Percentiles rank a stretch among this genome's conserved stretches.
phyloP scores from a whole-genome alignment of 306 rosid species.

The Cyamopsis tetragonoloba region DNA sequence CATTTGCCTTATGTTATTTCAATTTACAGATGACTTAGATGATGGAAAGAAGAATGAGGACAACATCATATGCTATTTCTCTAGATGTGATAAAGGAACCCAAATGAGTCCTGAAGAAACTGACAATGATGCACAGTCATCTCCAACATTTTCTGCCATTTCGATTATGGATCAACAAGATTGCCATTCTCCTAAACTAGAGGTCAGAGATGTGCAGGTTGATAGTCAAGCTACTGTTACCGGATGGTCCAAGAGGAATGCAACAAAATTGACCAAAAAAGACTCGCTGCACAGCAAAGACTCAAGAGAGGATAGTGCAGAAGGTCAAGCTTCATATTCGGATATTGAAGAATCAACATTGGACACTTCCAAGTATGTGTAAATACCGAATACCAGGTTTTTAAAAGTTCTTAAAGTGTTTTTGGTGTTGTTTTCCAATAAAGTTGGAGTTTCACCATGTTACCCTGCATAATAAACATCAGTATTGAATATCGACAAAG shows the following conservation, averaged over 20 bases:
- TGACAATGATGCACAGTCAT: conserved; percentile 30
- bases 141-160: conserved; percentile 31
- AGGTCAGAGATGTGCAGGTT: conserved; percentile 72
- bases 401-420: too few species aligned
- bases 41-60: conserved; percentile 31
- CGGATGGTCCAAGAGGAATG: conserved; percentile 43
- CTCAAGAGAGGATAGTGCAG: conserved; percentile 22
- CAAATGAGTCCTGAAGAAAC: conserved; percentile 52
- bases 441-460: too few species aligned
- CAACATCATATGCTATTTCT: conserved; percentile 22
- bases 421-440: too few species aligned
- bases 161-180: conserved; percentile 36
- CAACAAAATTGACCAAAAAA: conserved; percentile 18
- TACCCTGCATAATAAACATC: too few species aligned
- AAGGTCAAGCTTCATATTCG: conserved; percentile 40
- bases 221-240: conserved; percentile 50
- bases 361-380: conserved; percentile 48
- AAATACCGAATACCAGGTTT: background rate
- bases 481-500: too few species aligned
- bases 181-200: conserved; percentile 30
- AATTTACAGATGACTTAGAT: conserved; percentile 41
- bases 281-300: conserved; percentile 26
- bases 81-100: conserved; percentile 53
- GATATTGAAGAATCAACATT: conserved; percentile 44
- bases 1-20: too few species aligned